These are phyloP conservation scores for Umbilicaria muhlenbergii DNA, from an alignment of 495 filamentous ascomycete species.

Conservation along the genomic window DNA sequence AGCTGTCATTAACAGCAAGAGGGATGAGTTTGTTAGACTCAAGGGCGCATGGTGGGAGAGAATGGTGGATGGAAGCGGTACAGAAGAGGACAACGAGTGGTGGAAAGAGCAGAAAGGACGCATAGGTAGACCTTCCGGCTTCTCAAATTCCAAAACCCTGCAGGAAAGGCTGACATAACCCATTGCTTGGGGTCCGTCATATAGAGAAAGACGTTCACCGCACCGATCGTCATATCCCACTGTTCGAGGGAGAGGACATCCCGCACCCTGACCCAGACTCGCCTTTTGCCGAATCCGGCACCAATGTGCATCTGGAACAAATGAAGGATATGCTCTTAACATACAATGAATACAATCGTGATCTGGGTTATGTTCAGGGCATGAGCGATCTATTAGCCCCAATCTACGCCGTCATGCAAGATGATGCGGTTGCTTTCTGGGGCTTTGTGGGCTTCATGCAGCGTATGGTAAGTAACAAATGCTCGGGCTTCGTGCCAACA, in stretches of 20 bases:
- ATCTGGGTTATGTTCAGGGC: constrained; percentile 91
- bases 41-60: constrained; percentile 96
- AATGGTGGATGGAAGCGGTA: constrained; percentile 64
- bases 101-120: constrained; percentile 89
- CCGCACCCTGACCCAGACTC: constrained; percentile 97
- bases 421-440: constrained; percentile 95
- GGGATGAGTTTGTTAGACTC: constrained; percentile 85
- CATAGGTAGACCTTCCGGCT: constrained; percentile 51
- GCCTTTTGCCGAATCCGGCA: constrained; percentile 77
- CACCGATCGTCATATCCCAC: constrained; percentile 80
- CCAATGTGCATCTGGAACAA: constrained; percentile 95
- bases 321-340: constrained; percentile 98
- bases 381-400: constrained; percentile 96
- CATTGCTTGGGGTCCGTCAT: constrained; percentile 28
- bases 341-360: constrained; percentile 91
- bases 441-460: constrained; percentile 93
- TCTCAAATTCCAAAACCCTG: background rate
- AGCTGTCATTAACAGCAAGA: constrained; percentile 63
- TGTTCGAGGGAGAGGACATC: constrained; percentile 92
- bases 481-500: background rate
- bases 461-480: constrained; percentile 48
- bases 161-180: constrained; percentile 23
- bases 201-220: constrained; percentile 96
- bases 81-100: constrained; percentile 68
- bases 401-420: constrained; percentile 92